Conservation (phyloP, 1,284 basidiomycete genomes). For the Rugosomyces carneus region DNA sequence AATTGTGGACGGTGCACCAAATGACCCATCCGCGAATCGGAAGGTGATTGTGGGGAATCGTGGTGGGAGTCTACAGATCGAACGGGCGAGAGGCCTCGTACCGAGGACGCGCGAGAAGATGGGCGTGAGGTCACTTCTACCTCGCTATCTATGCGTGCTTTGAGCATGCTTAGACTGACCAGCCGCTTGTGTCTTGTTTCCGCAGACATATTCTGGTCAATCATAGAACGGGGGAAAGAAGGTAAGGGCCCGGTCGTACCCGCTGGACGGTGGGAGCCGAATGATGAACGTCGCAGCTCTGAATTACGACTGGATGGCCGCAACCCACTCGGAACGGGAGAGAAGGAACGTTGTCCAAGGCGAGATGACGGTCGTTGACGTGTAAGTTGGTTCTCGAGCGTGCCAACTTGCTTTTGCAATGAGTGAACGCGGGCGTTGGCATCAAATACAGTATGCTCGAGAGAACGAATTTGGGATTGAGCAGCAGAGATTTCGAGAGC, state of each 20-base stretch:
- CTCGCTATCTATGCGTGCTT: constrained; percentile 83
- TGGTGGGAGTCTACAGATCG: constrained; percentile 16
- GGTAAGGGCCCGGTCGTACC: constrained; percentile 23
- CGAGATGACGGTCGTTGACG: constrained; percentile 32
- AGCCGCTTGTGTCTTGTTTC: constrained; percentile 80
- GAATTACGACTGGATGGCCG: constrained; percentile 45
- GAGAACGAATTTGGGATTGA: constrained; percentile 66
- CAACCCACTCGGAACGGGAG: constrained; percentile 33
- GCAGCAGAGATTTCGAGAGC: constrained; percentile 73
- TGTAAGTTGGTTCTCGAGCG: constrained; percentile 58
- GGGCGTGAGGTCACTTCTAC: constrained; percentile 37
- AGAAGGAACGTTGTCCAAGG: constrained; percentile 34
- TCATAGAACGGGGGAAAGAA: constrained; percentile 42
- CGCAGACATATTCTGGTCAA: constrained; percentile 65
- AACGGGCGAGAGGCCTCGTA: constrained; percentile 31
- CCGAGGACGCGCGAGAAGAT: constrained; percentile 49
- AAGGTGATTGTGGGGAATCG: constrained; percentile 15
- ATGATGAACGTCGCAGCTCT: constrained; percentile 43
- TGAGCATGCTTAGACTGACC: constrained; percentile 82
- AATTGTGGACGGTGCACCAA: constrained; percentile 52
- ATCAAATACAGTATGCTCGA: constrained; percentile 70
- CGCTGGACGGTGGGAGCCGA: constrained; percentile 33
- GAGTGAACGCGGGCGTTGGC: constrained; percentile 64
- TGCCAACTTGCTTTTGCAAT: constrained; percentile 61
- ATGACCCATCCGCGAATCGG: constrained; percentile 15